Evolutionary conservation across 2,329 filamentous ascomycete species (phyloP).

Genomic region (Myriosclerotinia scirpicola): DNA sequence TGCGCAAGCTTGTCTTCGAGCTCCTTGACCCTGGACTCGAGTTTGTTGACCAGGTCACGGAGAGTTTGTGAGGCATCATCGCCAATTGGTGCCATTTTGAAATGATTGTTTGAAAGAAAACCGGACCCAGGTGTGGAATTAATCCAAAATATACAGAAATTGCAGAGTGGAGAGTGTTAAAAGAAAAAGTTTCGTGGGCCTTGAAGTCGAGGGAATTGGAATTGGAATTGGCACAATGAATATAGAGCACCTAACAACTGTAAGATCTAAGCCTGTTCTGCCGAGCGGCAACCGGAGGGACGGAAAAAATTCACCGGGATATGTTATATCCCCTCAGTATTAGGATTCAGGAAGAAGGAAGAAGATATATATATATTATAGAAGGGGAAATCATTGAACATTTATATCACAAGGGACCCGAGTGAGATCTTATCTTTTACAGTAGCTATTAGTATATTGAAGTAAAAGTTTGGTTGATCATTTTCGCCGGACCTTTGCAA

Average conservation of each 20-base stretch:
- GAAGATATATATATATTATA: not conserved
- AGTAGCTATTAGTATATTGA: not conserved
- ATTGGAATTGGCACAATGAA: not conserved
- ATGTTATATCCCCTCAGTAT: constrained; percentile 6
- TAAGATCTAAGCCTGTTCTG: constrained; percentile 12
- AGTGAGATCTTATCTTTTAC: constrained; percentile 4
- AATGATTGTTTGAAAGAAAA: constrained; percentile 30
- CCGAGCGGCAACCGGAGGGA: constrained; percentile 18
- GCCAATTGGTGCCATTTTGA: constrained; percentile 82
- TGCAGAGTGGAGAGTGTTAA: not conserved
- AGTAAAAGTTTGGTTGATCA: not conserved
- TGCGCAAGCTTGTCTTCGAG: constrained; percentile 70
- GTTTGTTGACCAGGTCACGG: constrained; percentile 77
- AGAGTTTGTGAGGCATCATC: constrained; percentile 78
- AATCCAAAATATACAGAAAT: constrained; percentile 22
- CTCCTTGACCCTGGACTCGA: constrained; percentile 82
- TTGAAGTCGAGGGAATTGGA: not conserved
- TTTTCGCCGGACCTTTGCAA: not conserved
- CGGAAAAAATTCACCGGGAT: constrained; percentile 21
- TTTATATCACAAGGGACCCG: constrained; percentile 15
- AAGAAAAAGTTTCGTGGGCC: constrained; percentile 12
- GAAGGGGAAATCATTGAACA: not conserved
- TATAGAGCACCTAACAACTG: not conserved
- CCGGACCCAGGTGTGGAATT: constrained; percentile 36
- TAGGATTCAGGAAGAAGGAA: not conserved